Evolutionary conservation across 139 green algal genomes (phyloP), one percentile per base, ranked within the genome.

Genomic region (Ostreobium quekettii): DNA sequence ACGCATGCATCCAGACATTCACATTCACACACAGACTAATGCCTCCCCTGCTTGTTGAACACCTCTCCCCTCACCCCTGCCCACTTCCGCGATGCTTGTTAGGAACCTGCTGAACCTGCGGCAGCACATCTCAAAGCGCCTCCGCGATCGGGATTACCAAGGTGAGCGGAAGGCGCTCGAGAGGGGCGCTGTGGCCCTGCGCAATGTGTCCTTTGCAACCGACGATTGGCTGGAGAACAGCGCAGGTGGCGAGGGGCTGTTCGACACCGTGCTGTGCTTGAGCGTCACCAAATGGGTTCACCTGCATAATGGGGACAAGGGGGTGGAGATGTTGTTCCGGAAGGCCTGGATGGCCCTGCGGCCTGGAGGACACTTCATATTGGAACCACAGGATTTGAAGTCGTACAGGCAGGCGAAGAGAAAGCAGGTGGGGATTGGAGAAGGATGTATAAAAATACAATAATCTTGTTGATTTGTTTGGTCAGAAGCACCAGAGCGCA

Each of bases 201-300:
- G 47, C 6, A 66, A 66, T 8, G 47, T 35, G 28, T 22, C 7
- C 4, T 66, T 66, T 46, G 11, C 47, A 47, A 6, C 29, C 7
- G 22, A 33, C 11, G 59, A 66, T 19, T 47, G 31, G 26, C 11
- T 62, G 7, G 53, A 66, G 11, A 5, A 28, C 30, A 39, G 47
- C 29, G 30, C 46, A 47, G 24, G 19, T 28, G 24, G 7, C 32
- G 28, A 6, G 6, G 59, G 26, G 6, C 33, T 24, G 7, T 47
- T 39, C 24, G 59, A 66, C 47, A 30, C 32, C 19, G 15, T 66
- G 7, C 46, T 35, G 7, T 66, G 59, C 47, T 31, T 66, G 5
- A 66, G 59, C 30, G 59, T 66, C 30, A 47, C 5, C n/a, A 66
- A 66, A 30, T 66, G 59, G 59, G 47, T 66, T 31, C 59, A 66